Base-by-base conservation (phyloP, 2,329 filamentous ascomycete species). In the Graphiopsis chlorocephala region DNA sequence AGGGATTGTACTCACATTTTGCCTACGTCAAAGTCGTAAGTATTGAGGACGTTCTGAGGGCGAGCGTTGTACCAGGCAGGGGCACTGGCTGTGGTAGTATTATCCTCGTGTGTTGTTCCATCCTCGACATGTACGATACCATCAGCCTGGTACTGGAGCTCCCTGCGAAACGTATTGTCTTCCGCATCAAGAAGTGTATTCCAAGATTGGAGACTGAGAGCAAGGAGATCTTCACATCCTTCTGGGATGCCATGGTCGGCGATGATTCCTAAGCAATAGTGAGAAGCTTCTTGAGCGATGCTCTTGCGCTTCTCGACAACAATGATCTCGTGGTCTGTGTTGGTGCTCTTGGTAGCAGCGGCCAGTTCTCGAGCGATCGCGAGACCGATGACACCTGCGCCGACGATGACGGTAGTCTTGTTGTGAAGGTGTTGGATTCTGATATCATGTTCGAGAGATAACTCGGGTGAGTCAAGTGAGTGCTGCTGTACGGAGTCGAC, bases 331-430 rank as follows among this genome's bases (percentile, higher is more conserved):
- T 70, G 69, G 2, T 65, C 20, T 38, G 56, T 66, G 3, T 53
- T 57, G 20, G 45, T 59, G 23, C 55, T 23, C 4, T 47, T 53
- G 14, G 64, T 47, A 53, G 63, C 50, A 33, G 60, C 42, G 3
- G 72, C 70, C 14, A 73, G 67, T 65, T 73, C 66, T 23, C 63
- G 64, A 4, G 71, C 71, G n/a, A 70, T 67, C 38, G 65, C 68
- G 6, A 73, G 64, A 17, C 72, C 71, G 14, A 71, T 57, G 31
- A 72, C 64, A 26, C 71, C 72, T 14, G 66, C 70, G 26, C 71
- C 71, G 42, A 73, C 47, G 50, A 72, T 67, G 56, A 71, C 64
- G 3, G 68, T 71, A 5, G 55, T 63, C 52, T 64, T 63, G 28
- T 29, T 38, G 15, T 58, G 35, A 8, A 56, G 28, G 29, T 59